Percentiles rank a stretch among this genome's conserved stretches.
Evolutionary conservation across 148 eudicot species (phyloP).

Genomic region (Oxyria digyna): DNA sequence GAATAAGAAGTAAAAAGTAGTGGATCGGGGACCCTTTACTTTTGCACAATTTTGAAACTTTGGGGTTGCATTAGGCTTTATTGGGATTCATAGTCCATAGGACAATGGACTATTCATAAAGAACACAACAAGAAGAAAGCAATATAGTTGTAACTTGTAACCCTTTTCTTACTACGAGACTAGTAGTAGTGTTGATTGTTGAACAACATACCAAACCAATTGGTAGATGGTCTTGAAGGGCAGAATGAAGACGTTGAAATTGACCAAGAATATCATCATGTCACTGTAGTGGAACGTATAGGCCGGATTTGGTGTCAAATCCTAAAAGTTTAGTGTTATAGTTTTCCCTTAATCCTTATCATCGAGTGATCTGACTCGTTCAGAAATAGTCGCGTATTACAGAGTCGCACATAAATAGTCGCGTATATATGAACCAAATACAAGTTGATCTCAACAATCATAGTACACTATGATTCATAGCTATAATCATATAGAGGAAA

Average conservation of each 20-base stretch:
- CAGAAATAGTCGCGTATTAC: too few relatives aligned
- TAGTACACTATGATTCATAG: too few relatives aligned
- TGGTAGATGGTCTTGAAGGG: not conserved
- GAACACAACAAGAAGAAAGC: not conserved
- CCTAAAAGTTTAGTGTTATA: too few relatives aligned
- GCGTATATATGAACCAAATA: too few relatives aligned
- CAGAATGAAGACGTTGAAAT: not conserved
- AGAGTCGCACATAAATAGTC: too few relatives aligned
- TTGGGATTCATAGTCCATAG: slow-evolving; percentile 38
- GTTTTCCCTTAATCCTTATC: too few relatives aligned
- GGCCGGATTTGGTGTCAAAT: not conserved
- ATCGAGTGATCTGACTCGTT: too few relatives aligned
- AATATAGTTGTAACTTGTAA: not conserved
- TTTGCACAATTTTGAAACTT: slow-evolving; percentile 12
- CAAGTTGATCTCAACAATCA: too few relatives aligned
- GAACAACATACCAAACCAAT: not conserved
- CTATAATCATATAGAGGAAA: too few relatives aligned
- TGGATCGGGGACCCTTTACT: slow-evolving; percentile 19
- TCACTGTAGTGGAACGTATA: not conserved
- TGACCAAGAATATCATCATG: not conserved
- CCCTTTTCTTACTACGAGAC: not conserved
- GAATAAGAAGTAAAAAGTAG: too few relatives aligned
- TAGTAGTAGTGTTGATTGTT: not conserved
- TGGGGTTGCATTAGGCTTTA: slow-evolving; percentile 7
- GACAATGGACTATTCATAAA: slow-evolving; percentile 12